Percentiles rank a stretch among this genome's conserved stretches.
phyloP scores from a whole-genome alignment of 2,329 filamentous ascomycete genomes.

The Sporothrix sp. region DNA sequence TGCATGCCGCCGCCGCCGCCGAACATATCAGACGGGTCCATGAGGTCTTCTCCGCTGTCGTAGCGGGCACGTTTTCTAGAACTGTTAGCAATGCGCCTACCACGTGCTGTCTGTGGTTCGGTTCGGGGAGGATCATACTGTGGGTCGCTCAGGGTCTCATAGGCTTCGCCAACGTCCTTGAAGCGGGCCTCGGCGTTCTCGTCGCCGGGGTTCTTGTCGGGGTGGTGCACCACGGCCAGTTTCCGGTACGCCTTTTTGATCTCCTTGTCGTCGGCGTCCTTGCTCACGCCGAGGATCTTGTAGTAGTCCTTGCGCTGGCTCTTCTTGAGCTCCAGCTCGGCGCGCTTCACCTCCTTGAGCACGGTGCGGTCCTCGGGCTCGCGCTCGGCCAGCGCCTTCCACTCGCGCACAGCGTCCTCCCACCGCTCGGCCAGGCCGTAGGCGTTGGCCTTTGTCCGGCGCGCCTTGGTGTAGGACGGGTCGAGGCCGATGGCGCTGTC shows the following conservation, averaged over 20 bases:
- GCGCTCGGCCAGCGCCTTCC: conserved; percentile 74
- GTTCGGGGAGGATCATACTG: too few species aligned
- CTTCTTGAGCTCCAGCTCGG: conserved; percentile 96
- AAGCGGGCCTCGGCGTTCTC: conserved; percentile 78
- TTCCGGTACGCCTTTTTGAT: conserved; percentile 98
- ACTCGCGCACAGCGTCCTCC: conserved; percentile 84
- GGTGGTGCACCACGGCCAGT: conserved; percentile 86
- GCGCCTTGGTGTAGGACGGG: conserved; percentile 76
- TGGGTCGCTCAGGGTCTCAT: conserved; percentile 88
- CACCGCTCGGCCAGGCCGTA: conserved; percentile 76
- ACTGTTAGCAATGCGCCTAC: too few species aligned
- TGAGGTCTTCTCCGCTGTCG: conserved; percentile 83
- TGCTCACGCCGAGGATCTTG: conserved; percentile 84
- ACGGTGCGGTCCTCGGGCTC: conserved; percentile 76
- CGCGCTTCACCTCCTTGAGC: conserved; percentile 74
- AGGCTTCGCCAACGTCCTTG: conserved; percentile 96
- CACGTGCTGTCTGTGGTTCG: too few species aligned
- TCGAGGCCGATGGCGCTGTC: conserved; percentile 76
- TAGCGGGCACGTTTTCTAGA: conserved; percentile 87
- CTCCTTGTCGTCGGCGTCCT: conserved; percentile 71
- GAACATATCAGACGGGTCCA: conserved; percentile 83
- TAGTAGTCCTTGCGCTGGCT: conserved; percentile 96
- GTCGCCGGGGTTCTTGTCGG: conserved; percentile 93
- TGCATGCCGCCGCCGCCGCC: conserved; percentile 55
- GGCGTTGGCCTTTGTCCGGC: conserved; percentile 88